Percentiles rank a stretch among this genome's conserved stretches.
phyloP scores from a whole-genome alignment of 2,329 filamentous ascomycete genomes.

The Gnomoniopsis smithogilvyi region DNA sequence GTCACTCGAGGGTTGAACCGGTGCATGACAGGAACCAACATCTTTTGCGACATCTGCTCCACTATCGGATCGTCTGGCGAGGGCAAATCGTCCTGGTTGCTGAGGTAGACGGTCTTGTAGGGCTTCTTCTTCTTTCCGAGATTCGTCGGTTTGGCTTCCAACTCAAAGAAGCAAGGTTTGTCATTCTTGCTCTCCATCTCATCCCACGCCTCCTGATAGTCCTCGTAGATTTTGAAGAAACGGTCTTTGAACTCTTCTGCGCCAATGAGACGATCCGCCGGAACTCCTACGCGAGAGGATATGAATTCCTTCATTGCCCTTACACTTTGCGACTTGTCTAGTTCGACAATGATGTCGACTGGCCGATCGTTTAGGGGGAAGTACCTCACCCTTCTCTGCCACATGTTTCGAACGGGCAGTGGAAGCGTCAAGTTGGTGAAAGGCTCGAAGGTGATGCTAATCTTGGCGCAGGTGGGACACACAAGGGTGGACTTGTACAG shows the following conservation, averaged over 20 bases:
- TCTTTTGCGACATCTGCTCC: slow-evolving; percentile 57
- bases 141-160: slow-evolving; percentile 78
- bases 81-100: slow-evolving; percentile 44
- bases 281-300: slow-evolving; percentile 64
- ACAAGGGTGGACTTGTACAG: slow-evolving; percentile 98
- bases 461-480: slow-evolving; percentile 86
- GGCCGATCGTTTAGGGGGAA: slow-evolving; percentile 72
- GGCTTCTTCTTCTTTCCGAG: slow-evolving; percentile 46
- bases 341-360: slow-evolving; percentile 71
- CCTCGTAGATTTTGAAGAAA: slow-evolving; percentile 84
- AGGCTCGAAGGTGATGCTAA: slow-evolving; percentile 98
- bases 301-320: slow-evolving; percentile 67
- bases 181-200: slow-evolving; percentile 63
- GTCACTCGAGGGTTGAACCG: slow-evolving; percentile 37
- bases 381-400: slow-evolving; percentile 72
- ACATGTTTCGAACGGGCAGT: slow-evolving; percentile 80
- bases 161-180: slow-evolving; percentile 68
- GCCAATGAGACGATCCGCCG: slow-evolving; percentile 65
- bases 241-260: slow-evolving; percentile 79
- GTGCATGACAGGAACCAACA: slow-evolving; percentile 72
- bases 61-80: slow-evolving; percentile 58
- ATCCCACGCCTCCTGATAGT: slow-evolving; percentile 65
- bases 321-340: slow-evolving; percentile 72
- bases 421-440: slow-evolving; percentile 94
- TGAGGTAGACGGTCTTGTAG: neutral